Conservation (phyloP, 176 grass and related monocot genomes). For the Tillandsia fasciculata region DNA sequence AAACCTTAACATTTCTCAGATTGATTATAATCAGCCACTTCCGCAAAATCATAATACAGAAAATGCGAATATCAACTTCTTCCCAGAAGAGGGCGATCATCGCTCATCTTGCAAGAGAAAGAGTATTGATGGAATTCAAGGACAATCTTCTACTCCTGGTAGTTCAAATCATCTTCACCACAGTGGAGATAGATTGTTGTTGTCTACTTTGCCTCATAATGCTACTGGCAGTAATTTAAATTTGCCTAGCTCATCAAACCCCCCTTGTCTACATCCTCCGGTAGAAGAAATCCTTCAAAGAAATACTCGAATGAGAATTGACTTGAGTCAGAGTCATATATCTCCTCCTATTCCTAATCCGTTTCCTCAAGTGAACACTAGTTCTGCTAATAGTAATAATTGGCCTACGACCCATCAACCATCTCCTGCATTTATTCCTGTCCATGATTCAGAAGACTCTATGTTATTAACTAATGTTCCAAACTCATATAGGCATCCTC, state of each 20-base stretch:
- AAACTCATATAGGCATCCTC: constrained; percentile 24
- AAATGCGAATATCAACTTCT: constrained; percentile 22
- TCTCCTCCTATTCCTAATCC: constrained; percentile 18
- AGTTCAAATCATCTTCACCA: constrained; percentile 20
- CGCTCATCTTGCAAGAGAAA: constrained; percentile 42
- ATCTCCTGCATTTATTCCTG: constrained; percentile 32
- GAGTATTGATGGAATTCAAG: constrained; percentile 30
- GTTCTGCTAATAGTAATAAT: constrained; percentile 23
- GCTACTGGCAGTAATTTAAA: constrained; percentile 17
- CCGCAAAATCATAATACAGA: constrained; percentile 16
- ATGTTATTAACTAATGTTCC: constrained; percentile 16
- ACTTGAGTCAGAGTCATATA: constrained; percentile 28
- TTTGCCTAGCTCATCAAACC: constrained; percentile 20
- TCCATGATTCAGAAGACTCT: constrained; percentile 20
- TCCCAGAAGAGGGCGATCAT: constrained; percentile 11
- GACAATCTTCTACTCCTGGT: constrained; percentile 45
- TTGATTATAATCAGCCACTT: constrained; percentile 18
- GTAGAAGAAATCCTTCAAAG: constrained; percentile 29
- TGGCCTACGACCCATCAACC: constrained; percentile 10
- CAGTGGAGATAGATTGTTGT: constrained; percentile 23
- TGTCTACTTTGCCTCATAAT: constrained; percentile 19
- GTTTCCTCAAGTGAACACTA: constrained; percentile 21
- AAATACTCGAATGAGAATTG: constrained; percentile 31
- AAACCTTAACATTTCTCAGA: constrained; percentile 44
- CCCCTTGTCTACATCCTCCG: constrained; percentile 17